A percentile compares a stretch with the other conserved stretches of the same genome.
Evolutionary conservation across 345 rosid genomes (phyloP).

Genomic region (Bruguiera parviflora): DNA sequence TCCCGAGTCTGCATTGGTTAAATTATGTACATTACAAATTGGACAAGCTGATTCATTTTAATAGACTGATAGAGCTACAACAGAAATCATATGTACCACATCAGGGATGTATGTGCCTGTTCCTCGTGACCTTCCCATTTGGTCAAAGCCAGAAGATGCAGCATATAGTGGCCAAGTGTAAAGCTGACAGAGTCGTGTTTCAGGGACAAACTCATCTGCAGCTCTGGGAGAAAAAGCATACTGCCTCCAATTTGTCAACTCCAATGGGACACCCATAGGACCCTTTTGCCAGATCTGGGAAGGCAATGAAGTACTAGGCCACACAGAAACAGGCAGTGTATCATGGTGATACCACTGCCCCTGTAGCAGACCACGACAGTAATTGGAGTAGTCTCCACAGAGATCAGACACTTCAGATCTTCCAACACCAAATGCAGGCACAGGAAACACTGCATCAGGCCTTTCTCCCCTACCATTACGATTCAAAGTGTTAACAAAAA

Average conservation of each 20-base stretch:
- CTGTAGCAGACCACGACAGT: conserved; percentile 40
- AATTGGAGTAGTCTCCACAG: conserved; percentile 50
- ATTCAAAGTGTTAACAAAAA: conserved; percentile 61
- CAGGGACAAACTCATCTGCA: conserved; percentile 35
- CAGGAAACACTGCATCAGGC: conserved; percentile 59
- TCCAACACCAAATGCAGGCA: conserved; percentile 77
- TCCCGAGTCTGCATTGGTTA: conserved; percentile 37
- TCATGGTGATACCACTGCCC: conserved; percentile 54
- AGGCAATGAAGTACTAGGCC: conserved; percentile 28
- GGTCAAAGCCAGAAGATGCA: conserved; percentile 24
- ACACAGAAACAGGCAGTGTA: conserved; percentile 28
- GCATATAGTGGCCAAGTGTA: conserved; percentile 22
- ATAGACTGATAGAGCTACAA: neutral
- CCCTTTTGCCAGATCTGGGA: conserved; percentile 32
- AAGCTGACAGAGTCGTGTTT: conserved; percentile 24
- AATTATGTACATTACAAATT: conserved; percentile 7
- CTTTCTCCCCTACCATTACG: conserved; percentile 86
- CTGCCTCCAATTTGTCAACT: conserved; percentile 25
- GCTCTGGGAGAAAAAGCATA: conserved; percentile 25
- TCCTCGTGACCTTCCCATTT: conserved; percentile 48
- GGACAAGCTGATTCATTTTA: neutral
- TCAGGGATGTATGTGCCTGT: conserved; percentile 69
- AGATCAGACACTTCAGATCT: conserved; percentile 56
- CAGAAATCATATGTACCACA: conserved; percentile 34
- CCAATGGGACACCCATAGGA: conserved; percentile 32